Percentiles rank a stretch among this genome's conserved stretches.
These are phyloP conservation scores for Metschnikowia santaceciliae DNA, from an alignment of 805 yeast genomes.

Conservation along the genomic window DNA sequence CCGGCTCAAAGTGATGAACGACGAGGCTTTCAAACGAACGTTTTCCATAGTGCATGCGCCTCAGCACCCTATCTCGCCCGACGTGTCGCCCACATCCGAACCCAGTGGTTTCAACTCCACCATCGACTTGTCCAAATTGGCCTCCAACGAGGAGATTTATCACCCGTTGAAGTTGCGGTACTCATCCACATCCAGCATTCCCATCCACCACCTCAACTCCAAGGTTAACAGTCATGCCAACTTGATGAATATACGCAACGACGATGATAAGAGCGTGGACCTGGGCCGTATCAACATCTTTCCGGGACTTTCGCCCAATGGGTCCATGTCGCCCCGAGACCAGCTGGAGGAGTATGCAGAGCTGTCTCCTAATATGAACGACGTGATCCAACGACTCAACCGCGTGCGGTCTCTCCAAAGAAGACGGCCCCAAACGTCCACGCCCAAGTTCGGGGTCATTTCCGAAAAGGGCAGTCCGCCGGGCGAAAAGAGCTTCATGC, in stretches of 20 bases:
- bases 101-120: slow-evolving; percentile 41
- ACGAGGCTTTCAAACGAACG: slow-evolving; percentile 32
- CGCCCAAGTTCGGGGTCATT: slow-evolving; percentile 17
- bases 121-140: slow-evolving; percentile 34
- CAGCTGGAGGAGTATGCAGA: slow-evolving; percentile 7
- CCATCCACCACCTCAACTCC: slow-evolving; percentile 34
- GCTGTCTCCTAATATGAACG: slow-evolving; percentile 15
- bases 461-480: slow-evolving; percentile 17
- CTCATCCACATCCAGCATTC: slow-evolving; percentile 36
- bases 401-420: slow-evolving; percentile 18
- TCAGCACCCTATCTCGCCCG: slow-evolving; percentile 34
- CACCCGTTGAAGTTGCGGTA: slow-evolving; percentile 38
- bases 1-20: slow-evolving; percentile 34
- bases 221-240: slow-evolving; percentile 40
- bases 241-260: slow-evolving; percentile 14
- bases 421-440: slow-evolving; percentile 14
- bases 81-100: slow-evolving; percentile 39
- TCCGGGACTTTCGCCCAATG: slow-evolving; percentile 6
- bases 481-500: slow-evolving; percentile 19
- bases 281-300: slow-evolving; percentile 3
- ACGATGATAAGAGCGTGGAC: slow-evolving; percentile 4
- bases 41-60: slow-evolving; percentile 33
- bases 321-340: slow-evolving; percentile 17
- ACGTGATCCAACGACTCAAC: slow-evolving; percentile 14
- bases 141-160: slow-evolving; percentile 32